Base-by-base conservation (phyloP, 176 grass and related monocot genomes). In the Cenchrus purpureus region DNA sequence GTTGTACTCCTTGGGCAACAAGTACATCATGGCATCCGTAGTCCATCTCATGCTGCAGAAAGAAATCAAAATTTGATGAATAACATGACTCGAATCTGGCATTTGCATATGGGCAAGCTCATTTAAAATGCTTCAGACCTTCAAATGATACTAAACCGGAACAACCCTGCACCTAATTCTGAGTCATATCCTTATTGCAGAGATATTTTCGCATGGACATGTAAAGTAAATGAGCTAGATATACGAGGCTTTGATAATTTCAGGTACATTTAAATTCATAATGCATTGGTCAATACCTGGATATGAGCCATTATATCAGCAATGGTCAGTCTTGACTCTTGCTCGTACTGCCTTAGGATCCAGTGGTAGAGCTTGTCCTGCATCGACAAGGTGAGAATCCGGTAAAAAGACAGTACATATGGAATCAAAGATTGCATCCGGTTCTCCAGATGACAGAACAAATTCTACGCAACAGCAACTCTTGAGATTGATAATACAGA, bases 291-390 rank as follows among this genome's bases (percentile, higher is more conserved):
- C 15, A 10, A 12, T 79, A 91, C 92, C 84, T 91, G 87, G 2
- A 91, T 94, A 87, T 90, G 81, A 43, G 89, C 57, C 49, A 89
- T 42, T 74, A 94, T 87, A 70, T 94, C 37, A 40, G 37, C 2
- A 40, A 40, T 40, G 37, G 37, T 40, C 37, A 40, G 37, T 40
- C 37, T 40, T 40, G 37, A 40, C 37, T 40, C 89, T 74, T 91
- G 65, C 66, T 87, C 84, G 45, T 87, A 78, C 65, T 72, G 78
- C 51, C 60, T 89, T 12, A 83, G 67, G 12, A 91, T 94, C 89
- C 89, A 89, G 34, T 94, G 84, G 68, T 87, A 80, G 5, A 91
- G 25, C 81, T 91, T 94, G 15, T 91, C 87, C 92, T 91, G 81
- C n/a, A 32, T 40, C 4, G 19, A 29, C 25, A 52, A 78, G 20